phyloP scores from a whole-genome alignment of 371 early-diverging fungal species.

The Mortierella sp. region DNA sequence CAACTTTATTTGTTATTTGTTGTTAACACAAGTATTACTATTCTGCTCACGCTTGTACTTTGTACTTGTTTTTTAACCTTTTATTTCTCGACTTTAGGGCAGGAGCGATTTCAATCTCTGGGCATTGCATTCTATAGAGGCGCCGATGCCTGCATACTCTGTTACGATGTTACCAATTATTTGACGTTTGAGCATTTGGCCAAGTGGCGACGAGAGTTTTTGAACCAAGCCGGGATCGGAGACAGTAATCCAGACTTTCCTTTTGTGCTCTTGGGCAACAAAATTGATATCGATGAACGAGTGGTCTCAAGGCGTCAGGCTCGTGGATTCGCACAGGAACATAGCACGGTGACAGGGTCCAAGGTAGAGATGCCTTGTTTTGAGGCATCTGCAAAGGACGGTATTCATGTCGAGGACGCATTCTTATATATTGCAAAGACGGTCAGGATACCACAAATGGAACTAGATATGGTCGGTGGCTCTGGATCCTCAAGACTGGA shows the following conservation, averaged over 20 bases:
- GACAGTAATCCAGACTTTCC: slow-evolving; percentile 89
- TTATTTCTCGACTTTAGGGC: slow-evolving; percentile 63
- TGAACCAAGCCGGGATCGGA: slow-evolving; percentile 87
- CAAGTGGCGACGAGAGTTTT: slow-evolving; percentile 93
- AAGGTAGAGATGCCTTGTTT: slow-evolving; percentile 77
- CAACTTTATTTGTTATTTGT: neutral
- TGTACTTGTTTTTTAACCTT: no score
- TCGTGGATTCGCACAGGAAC: slow-evolving; percentile 64
- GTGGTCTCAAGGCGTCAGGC: slow-evolving; percentile 75
- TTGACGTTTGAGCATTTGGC: slow-evolving; percentile 86
- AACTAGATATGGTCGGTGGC: slow-evolving; percentile 64
- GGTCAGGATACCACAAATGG: slow-evolving; percentile 68
- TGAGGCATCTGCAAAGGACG: slow-evolving; percentile 94
- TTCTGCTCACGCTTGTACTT: slow-evolving; percentile 2
- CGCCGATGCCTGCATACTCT: slow-evolving; percentile 94
- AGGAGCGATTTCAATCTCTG: slow-evolving; percentile 90
- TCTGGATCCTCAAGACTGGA: slow-evolving; percentile 27
- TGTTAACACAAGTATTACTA: neutral
- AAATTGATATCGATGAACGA: slow-evolving; percentile 93
- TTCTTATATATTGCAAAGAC: slow-evolving; percentile 88
- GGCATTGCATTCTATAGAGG: slow-evolving; percentile 93
- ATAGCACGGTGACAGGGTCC: slow-evolving; percentile 50
- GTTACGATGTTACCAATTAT: slow-evolving; percentile 89
- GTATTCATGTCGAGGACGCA: slow-evolving; percentile 92
- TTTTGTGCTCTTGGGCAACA: slow-evolving; percentile 94